These are phyloP conservation scores for Amaranthus cruentus DNA, from an alignment of 148 eudicot species.

Conservation along the genomic window DNA sequence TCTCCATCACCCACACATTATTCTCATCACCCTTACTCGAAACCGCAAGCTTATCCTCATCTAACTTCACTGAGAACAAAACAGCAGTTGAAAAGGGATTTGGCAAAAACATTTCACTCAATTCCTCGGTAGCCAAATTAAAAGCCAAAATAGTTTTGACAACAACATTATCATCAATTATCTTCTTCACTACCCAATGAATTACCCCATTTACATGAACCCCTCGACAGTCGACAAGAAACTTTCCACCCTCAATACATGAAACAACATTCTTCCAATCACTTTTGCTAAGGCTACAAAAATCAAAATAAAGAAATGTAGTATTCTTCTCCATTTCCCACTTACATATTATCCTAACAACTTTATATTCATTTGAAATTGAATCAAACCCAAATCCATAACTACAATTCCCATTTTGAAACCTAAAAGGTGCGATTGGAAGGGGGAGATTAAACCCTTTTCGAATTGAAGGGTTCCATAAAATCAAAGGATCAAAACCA, in stretches of 20 bases:
- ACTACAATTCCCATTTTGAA: background rate
- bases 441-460: slow-evolving; percentile 15
- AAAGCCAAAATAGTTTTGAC: slow-evolving; percentile 11
- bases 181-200: slow-evolving; percentile 18
- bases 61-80: slow-evolving; percentile 13
- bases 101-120: slow-evolving; percentile 9
- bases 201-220: slow-evolving; percentile 17
- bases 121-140: slow-evolving; percentile 4
- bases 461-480: slow-evolving; percentile 26
- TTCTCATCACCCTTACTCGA: slow-evolving; percentile 13
- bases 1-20: slow-evolving; percentile 25
- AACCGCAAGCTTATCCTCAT: slow-evolving; percentile 25
- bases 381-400: slow-evolving; percentile 21
- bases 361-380: slow-evolving; percentile 21
- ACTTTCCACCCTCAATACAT: background rate
- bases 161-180: background rate
- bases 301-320: slow-evolving; percentile 8
- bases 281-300: slow-evolving; percentile 16
- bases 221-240: slow-evolving; percentile 5
- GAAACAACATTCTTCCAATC: slow-evolving; percentile 6
- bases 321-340: slow-evolving; percentile 3
- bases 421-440: background rate
- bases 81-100: background rate
- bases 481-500: slow-evolving; percentile 12
- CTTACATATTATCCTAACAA: slow-evolving; percentile 11